Base-by-base conservation (phyloP, 192 early-diverging fungal genomes). In the Coemansia sp. region DNA sequence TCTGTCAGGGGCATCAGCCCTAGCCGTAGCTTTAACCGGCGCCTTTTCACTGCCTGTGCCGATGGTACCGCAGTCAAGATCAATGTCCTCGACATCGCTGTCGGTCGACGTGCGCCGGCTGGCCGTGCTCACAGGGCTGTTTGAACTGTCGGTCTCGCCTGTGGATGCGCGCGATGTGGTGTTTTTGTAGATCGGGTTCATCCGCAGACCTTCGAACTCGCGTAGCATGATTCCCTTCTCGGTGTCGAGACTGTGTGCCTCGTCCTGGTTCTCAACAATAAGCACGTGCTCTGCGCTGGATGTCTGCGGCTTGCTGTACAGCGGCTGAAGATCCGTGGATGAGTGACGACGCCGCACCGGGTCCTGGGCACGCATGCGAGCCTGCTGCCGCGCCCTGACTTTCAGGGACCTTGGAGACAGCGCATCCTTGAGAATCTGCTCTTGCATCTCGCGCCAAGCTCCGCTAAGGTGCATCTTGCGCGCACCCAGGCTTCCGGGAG, bases 351-450 rank as follows among this genome's bases (percentile, higher is more conserved):
- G 85, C 14, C 76, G 68, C 33, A 83, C 67, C 0, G 73, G 70
- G 5, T 72, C 72, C 32, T 76, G 65, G 8, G 73, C 61, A 33
- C 67, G 72, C 36, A 73, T 63, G 25, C 77, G 71, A 11, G 78
- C 83, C 60, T 85, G 83, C 63, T 89, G 90, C 25, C 88, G 76
- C 29, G 92, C 86, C 14, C 93, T 84, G 33, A 90, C 86, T 48
- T 87, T 85, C 18, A 98, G 68, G 20, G 93, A 89, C 61, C 90
- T 83, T 0, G 95, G 96, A 20, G 93, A 93, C 61, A 98, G 85
- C 0, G 94, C 95, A 45, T 99, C 96, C 40, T 86, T 86, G 56
- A 97, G 85, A 8, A 97, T 92, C 67, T 96, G 88, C 75, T 94
- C 91, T 71, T 93, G 93, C 66, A 94, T 84, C 54, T 86, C 67